A percentile compares a stretch with the other conserved stretches of the same genome.
Evolutionary conservation across 1,284 basidiomycete genomes (phyloP).

Genomic region (Schizophyllum commune): DNA sequence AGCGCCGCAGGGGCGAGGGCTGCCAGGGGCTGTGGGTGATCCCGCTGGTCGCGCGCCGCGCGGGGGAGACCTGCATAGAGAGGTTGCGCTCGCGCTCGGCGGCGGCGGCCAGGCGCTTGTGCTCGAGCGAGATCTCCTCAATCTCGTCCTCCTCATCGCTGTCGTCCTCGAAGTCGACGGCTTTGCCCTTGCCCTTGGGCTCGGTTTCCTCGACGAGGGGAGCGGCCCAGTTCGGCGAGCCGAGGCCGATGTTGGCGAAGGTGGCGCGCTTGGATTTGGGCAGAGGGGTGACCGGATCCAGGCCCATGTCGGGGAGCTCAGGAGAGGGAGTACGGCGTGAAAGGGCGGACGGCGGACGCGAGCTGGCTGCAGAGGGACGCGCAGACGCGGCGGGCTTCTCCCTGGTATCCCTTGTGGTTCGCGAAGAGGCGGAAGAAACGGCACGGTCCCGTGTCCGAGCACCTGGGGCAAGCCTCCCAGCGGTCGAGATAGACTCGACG

Average conservation of each 20-base stretch:
- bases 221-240: conserved; percentile 28
- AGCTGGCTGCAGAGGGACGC: conserved; percentile 7
- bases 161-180: conserved; percentile 25
- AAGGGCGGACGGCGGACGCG: not conserved
- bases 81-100: conserved; percentile 25
- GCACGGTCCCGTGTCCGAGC: conserved; percentile 20
- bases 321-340: conserved; percentile 42
- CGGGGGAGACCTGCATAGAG: conserved; percentile 58
- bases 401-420: conserved; percentile 2
- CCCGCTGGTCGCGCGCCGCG: conserved; percentile 25
- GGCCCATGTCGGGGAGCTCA: conserved; percentile 33
- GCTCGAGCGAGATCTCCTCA: conserved; percentile 6
- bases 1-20: conserved; percentile 36
- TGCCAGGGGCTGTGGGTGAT: conserved; percentile 23
- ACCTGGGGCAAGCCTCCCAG: conserved; percentile 12
- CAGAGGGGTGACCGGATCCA: conserved; percentile 37
- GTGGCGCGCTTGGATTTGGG: conserved; percentile 24
- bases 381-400: conserved; percentile 9
- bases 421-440: conserved; percentile 16
- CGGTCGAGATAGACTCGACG: conserved; percentile 14
- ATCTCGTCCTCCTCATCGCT: conserved; percentile 16
- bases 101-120: not conserved
- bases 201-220: conserved; percentile 15
- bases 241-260: conserved; percentile 25
- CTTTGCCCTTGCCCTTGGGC: conserved; percentile 25